Evolutionary conservation across 148 eudicot genomes (phyloP), one percentile per base, ranked within the genome.

Genomic region (Hydrangea macrophylla): DNA sequence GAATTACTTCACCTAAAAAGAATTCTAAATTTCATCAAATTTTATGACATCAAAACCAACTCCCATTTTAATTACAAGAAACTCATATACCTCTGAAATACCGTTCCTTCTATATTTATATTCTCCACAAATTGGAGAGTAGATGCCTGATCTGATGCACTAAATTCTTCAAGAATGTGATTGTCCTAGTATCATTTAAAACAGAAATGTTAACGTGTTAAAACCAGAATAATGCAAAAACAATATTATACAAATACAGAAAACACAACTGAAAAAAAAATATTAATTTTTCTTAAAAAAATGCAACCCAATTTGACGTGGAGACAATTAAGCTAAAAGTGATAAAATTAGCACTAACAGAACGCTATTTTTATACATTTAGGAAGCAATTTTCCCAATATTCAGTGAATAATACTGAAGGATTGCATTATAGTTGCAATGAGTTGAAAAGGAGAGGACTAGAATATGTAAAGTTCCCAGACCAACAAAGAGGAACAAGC

Each of bases 141-240:
- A 65, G 97, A 84, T 48, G 97, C 93, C 83, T 83, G 85, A 78
- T 88, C 75, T 28, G 81, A 51, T 59, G 88, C 96, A 40, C 67
- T 81, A 77, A 86, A 94, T 62, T 73, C 61, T 82, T 94, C 99
- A 68, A 94, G 96, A 74, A 94, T 90, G 56, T 80, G 79, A 32
- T 78, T 78, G 83, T 94, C 92, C 97, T 93, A 73, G 24, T 67
- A 73, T 50, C 60, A 83, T 65, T 60, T 50, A 60, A 37, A 64
- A 45, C n/a, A n/a, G n/a, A n/a, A 55, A 27, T 50, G 69, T 73
- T 42, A 74, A 59, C 27, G 35, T 18, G 1, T 48, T 48, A 22
- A 15, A n/a, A 48, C n/a, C 31, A 54, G 22, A 28, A 64, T 36
- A 68, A 33, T 20, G 40, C 44, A n/a, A 57, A 62, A 70, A 26